Evolutionary conservation across 139 green algal genomes (phyloP).

Genomic region (Coccomyxa sp.): DNA sequence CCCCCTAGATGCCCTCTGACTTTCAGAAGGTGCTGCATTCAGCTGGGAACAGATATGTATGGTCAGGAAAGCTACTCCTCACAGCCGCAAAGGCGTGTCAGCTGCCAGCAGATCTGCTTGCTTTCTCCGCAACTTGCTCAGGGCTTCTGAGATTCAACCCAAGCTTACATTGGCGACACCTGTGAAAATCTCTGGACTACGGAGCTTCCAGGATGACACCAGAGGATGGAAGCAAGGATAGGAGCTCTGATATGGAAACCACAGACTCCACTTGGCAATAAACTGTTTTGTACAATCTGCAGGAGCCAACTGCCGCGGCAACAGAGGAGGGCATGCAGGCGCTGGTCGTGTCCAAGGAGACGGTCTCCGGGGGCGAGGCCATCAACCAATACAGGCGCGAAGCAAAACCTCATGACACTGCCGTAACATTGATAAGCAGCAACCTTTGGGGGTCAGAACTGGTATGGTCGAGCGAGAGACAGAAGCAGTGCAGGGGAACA

Average conservation of each 20-base stretch:
- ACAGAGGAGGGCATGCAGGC: conserved; percentile 65
- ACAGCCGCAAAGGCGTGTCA: no score
- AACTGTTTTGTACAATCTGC: neutral
- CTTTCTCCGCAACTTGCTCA: neutral
- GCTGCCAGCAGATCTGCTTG: neutral
- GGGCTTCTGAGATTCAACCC: neutral
- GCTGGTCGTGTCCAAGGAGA: conserved; percentile 87
- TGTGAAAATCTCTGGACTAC: no score
- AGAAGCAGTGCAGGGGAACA: no score
- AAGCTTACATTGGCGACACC: no score
- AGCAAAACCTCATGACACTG: neutral
- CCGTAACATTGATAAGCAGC: no score
- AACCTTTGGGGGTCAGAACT: no score
- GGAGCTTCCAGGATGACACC: no score
- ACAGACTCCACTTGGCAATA: no score
- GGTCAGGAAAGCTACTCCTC: no score
- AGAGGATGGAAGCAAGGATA: no score
- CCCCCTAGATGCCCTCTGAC: neutral
- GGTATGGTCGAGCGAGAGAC: no score
- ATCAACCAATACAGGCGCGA: conserved; percentile 32
- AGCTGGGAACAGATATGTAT: neutral
- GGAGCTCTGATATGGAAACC: no score
- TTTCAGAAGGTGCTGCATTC: neutral
- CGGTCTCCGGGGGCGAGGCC: conserved; percentile 51
- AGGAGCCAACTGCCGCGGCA: conserved; percentile 67